Percentiles rank a stretch among this genome's conserved stretches.
Conservation (phyloP, 495 filamentous ascomycete genomes). For the Penicillium waksmanii region DNA sequence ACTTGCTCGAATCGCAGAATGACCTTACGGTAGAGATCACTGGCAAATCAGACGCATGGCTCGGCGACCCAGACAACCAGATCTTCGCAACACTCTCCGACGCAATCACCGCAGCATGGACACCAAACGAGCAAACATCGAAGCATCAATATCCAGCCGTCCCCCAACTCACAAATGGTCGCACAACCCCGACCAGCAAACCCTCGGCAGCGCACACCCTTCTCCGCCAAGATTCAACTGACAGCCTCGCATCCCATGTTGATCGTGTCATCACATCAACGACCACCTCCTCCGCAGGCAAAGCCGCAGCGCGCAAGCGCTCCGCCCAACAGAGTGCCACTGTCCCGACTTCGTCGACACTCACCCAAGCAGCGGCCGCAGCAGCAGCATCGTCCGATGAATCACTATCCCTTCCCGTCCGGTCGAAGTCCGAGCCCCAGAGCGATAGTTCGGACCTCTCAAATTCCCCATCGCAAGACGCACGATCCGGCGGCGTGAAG, state of each 20-base stretch:
- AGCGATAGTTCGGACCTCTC: not conserved
- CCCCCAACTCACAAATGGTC: constrained; percentile 17
- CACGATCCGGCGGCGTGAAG: constrained; percentile 27
- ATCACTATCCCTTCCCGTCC: constrained; percentile 22
- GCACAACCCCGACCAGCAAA: constrained; percentile 20
- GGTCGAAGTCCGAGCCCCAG: constrained; percentile 22
- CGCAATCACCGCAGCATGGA: constrained; percentile 85
- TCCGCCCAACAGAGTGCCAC: constrained; percentile 39
- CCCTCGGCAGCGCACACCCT: constrained; percentile 22
- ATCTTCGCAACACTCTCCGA: constrained; percentile 88
- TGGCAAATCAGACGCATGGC: constrained; percentile 93
- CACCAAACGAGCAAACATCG: constrained; percentile 29
- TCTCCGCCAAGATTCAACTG: constrained; percentile 44
- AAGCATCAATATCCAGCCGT: constrained; percentile 40
- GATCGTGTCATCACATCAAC: constrained; percentile 51
- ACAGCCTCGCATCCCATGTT: constrained; percentile 51
- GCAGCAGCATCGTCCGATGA: constrained; percentile 29
- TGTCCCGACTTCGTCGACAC: constrained; percentile 61
- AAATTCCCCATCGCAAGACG: not conserved
- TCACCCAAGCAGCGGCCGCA: constrained; percentile 54
- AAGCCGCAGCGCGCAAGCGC: constrained; percentile 41
- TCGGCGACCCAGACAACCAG: constrained; percentile 87
- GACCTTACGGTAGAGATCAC: constrained; percentile 81
- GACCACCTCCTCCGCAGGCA: constrained; percentile 44
- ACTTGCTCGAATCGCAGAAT: constrained; percentile 74